A percentile compares a stretch with the other conserved stretches of the same genome.
Conservation (phyloP, 768 basidiomycete genomes). For the Tulasnella sp. region DNA sequence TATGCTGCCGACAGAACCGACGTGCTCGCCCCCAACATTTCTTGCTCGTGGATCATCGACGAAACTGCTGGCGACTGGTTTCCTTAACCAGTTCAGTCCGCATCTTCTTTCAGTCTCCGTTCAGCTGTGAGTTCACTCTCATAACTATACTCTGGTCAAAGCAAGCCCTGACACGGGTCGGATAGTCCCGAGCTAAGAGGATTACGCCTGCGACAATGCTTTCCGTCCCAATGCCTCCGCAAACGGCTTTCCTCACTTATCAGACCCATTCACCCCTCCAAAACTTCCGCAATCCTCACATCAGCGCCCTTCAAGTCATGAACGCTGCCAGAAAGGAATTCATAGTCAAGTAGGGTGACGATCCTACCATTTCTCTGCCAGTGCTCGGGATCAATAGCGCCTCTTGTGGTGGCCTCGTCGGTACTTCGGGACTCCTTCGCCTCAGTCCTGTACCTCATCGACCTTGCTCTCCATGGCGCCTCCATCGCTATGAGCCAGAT, state of each 20-base stretch:
- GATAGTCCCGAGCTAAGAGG: not conserved
- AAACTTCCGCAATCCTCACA: constrained; percentile 24
- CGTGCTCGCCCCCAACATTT: constrained; percentile 45
- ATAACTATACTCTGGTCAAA: not conserved
- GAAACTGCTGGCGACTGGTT: constrained; percentile 44
- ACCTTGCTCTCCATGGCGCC: constrained; percentile 61
- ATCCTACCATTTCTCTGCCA: no score
- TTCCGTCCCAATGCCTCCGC: not conserved
- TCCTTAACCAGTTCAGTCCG: constrained; percentile 41
- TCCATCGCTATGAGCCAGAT: constrained; percentile 48
- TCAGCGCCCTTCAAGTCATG: not conserved
- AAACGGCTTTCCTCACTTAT: constrained; percentile 20
- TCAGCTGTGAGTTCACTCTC: constrained; percentile 4
- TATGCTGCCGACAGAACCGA: constrained; percentile 34
- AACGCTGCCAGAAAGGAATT: no score
- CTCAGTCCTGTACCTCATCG: constrained; percentile 65
- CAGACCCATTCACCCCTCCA: constrained; percentile 22
- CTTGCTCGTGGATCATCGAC: constrained; percentile 45
- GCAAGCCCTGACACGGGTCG: not conserved
- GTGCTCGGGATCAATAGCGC: no score
- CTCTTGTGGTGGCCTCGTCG: no score
- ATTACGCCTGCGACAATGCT: not conserved
- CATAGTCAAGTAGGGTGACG: no score
- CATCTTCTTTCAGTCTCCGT: constrained; percentile 23
- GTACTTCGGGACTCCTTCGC: constrained; percentile 58